Conservation (phyloP, 2,329 filamentous ascomycete genomes). For the Xylariaceae sp. region DNA sequence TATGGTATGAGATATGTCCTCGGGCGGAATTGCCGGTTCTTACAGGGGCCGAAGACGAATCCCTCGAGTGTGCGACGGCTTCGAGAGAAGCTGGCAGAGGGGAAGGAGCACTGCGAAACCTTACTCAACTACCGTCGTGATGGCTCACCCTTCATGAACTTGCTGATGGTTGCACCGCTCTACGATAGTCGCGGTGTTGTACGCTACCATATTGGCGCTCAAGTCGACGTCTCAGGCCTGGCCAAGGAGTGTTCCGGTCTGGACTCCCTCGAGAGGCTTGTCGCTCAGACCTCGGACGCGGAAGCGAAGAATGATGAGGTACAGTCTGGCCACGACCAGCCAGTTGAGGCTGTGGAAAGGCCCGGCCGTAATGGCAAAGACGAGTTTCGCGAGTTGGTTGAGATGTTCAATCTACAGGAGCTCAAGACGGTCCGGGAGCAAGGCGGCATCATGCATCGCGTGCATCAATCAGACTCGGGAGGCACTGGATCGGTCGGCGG, state of each 20-base stretch:
- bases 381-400: conserved; percentile 57
- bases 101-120: conserved; percentile 65
- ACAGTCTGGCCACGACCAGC: conserved; percentile 1
- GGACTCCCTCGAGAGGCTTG: conserved; percentile 49
- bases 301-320: background rate
- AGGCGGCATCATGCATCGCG: conserved; percentile 56
- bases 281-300: conserved; percentile 17
- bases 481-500: conserved; percentile 27
- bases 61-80: conserved; percentile 54
- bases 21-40: conserved; percentile 70
- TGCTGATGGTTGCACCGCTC: conserved; percentile 66
- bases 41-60: conserved; percentile 68
- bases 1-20: conserved; percentile 68
- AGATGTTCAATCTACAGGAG: conserved; percentile 63
- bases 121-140: conserved; percentile 74
- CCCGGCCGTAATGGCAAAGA: conserved; percentile 24
- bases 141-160: conserved; percentile 69
- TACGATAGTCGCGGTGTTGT: conserved; percentile 59
- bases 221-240: conserved; percentile 63
- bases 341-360: background rate
- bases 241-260: conserved; percentile 60
- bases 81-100: conserved; percentile 50
- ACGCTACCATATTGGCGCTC: conserved; percentile 63
- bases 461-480: conserved; percentile 36
- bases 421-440: conserved; percentile 54